Percentiles rank a stretch among this genome's conserved stretches.
phyloP scores from a whole-genome alignment of 176 grass and related monocot genomes.

The Lolium multiflorum region DNA sequence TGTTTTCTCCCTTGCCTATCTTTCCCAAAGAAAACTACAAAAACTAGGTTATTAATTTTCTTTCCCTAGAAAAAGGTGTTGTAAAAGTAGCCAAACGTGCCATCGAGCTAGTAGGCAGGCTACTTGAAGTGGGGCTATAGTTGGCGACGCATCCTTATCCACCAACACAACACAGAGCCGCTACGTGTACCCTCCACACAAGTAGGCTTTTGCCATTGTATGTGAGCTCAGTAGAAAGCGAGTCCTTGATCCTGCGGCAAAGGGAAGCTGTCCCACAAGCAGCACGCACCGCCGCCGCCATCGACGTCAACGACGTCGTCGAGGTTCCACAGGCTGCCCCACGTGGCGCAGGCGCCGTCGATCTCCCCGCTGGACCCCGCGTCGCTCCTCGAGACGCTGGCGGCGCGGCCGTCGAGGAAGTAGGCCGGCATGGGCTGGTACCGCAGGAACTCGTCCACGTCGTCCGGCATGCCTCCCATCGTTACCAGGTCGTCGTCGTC shows the following conservation, averaged over 20 bases:
- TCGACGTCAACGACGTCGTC: constrained; percentile 55
- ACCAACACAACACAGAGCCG: constrained; percentile 37
- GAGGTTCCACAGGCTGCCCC: constrained; percentile 96
- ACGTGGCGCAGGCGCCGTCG: constrained; percentile 46
- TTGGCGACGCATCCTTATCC: constrained; percentile 60
- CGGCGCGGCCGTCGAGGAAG: constrained; percentile 32
- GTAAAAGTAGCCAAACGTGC: constrained; percentile 24
- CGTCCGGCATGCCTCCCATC: constrained; percentile 37
- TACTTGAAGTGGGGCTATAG: constrained; percentile 46
- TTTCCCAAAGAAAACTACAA: not conserved
- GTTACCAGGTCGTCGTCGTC: constrained; percentile 11
- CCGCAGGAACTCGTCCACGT: constrained; percentile 52
- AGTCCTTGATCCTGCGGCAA: constrained; percentile 43
- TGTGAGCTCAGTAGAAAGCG: constrained; percentile 46
- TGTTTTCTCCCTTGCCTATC: not conserved
- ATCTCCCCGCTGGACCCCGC: constrained; percentile 48
- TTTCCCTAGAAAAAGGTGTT: constrained; percentile 12
- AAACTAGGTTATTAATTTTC: not conserved
- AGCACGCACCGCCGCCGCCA: constrained; percentile 42
- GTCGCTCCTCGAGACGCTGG: constrained; percentile 36
- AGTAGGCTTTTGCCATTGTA: constrained; percentile 13
- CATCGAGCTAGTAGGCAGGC: constrained; percentile 14
- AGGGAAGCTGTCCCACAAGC: constrained; percentile 47
- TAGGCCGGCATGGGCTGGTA: constrained; percentile 50
- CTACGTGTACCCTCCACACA: constrained; percentile 32